phyloP scores from a whole-genome alignment of 805 yeast genomes.

The Suhomyces prunicola region DNA sequence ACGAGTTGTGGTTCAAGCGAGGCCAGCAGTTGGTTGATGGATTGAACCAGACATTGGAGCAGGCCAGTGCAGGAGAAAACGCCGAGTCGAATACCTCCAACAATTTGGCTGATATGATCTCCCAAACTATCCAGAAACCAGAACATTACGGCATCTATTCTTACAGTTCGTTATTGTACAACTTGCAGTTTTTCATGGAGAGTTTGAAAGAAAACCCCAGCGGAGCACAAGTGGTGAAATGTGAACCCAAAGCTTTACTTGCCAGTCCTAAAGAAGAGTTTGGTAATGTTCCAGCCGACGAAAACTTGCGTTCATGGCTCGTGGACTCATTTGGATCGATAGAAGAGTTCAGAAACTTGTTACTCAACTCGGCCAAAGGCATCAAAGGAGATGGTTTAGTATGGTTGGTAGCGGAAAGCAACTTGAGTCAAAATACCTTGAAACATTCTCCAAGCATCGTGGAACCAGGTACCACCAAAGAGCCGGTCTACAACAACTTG shows the following conservation, averaged over 20 bases:
- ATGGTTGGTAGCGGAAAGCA: conserved; percentile 74
- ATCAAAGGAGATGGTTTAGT: conserved; percentile 88
- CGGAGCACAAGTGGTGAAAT: conserved; percentile 15
- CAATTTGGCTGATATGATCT: conserved; percentile 27
- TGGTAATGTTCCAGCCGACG: conserved; percentile 31
- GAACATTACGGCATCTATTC: conserved; percentile 43
- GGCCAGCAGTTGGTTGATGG: conserved; percentile 34
- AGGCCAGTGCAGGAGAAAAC: conserved; percentile 5
- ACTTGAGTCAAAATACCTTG: conserved; percentile 26
- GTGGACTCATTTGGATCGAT: conserved; percentile 69
- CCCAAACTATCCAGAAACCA: conserved; percentile 43
- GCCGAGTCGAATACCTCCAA: conserved; percentile 8
- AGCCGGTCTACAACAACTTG: conserved; percentile 42
- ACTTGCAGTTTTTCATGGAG: conserved; percentile 48
- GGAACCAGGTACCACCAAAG: conserved; percentile 9
- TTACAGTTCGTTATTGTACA: conserved; percentile 46
- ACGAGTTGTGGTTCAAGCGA: conserved; percentile 39
- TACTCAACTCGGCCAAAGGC: conserved; percentile 64
- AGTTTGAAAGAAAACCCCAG: conserved; percentile 30
- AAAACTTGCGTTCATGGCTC: conserved; percentile 46
- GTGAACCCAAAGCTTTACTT: conserved; percentile 34
- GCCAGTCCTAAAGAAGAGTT: conserved; percentile 43
- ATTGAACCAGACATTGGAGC: conserved; percentile 31
- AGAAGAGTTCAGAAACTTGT: conserved; percentile 67
- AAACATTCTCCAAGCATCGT: conserved; percentile 13